Evolutionary conservation across 2,329 filamentous ascomycete genomes (phyloP).

Genomic region (Pyrenophora seminiperda): DNA sequence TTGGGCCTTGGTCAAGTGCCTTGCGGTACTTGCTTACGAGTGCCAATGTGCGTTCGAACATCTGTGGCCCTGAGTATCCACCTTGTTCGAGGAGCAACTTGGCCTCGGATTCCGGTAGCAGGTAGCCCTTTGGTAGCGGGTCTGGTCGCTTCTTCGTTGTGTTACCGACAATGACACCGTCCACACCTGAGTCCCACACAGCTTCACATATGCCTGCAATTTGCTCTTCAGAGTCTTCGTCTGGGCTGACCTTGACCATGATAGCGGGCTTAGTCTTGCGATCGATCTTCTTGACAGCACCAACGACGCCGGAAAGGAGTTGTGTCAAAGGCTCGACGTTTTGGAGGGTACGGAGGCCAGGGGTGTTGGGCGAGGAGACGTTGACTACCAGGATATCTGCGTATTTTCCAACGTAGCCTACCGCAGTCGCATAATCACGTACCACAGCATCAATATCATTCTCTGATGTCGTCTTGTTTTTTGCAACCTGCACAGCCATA

Average conservation of each 20-base stretch:
- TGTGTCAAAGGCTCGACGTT: constrained; percentile 79
- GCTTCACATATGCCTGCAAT: constrained; percentile 81
- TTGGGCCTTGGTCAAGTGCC: constrained; percentile 53
- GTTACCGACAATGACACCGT: constrained; percentile 96
- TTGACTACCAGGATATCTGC: constrained; percentile 98
- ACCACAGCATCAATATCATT: constrained; percentile 80
- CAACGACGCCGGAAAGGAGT: constrained; percentile 81
- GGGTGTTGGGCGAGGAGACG: constrained; percentile 95
- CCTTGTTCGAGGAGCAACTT: constrained; percentile 74
- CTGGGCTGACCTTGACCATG: constrained; percentile 98
- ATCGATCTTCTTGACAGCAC: constrained; percentile 71
- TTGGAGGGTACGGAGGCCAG: constrained; percentile 85
- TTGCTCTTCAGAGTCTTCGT: constrained; percentile 85
- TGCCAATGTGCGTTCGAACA: constrained; percentile 79
- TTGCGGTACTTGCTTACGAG: constrained; percentile 79
- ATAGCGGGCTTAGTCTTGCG: constrained; percentile 77
- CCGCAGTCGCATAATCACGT: constrained; percentile 85
- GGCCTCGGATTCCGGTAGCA: constrained; percentile 69
- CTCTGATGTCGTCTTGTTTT: constrained; percentile 93
- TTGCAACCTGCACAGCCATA: constrained; percentile 89
- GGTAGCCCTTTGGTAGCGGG: constrained; percentile 69
- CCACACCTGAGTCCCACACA: constrained; percentile 71
- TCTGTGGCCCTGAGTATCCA: constrained; percentile 87
- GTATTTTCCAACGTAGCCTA: constrained; percentile 79
- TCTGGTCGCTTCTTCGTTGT: constrained; percentile 84